phyloP scores from a whole-genome alignment of 352 stramenopile species.

The Globisporangium canariense region DNA sequence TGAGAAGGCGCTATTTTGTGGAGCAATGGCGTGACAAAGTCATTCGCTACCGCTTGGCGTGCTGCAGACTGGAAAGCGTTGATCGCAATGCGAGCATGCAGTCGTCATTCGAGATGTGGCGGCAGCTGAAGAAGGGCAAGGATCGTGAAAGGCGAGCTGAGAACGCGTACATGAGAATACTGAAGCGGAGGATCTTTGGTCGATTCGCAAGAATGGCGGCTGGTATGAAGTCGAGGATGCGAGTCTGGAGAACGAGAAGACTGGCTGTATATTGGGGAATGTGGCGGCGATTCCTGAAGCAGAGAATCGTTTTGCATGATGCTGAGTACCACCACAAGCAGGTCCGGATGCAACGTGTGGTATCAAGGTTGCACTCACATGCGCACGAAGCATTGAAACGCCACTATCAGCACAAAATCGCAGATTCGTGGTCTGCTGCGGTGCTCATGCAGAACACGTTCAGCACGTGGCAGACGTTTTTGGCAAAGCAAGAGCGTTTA shows the following conservation, averaged over 20 bases:
- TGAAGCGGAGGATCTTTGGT: conserved; percentile 3
- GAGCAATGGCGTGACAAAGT: neutral
- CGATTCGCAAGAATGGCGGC: neutral
- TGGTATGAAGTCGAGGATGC: neutral
- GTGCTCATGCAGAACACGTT: neutral
- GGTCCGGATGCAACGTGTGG: neutral
- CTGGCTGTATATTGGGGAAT: neutral
- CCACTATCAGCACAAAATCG: neutral
- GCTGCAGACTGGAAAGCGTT: neutral
- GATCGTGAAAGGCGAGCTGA: neutral
- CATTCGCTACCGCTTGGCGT: neutral
- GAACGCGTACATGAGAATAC: neutral
- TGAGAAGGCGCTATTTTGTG: conserved; percentile 5
- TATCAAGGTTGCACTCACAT: neutral
- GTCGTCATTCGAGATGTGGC: neutral
- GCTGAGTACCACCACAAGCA: neutral
- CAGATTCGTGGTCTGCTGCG: conserved; percentile 1
- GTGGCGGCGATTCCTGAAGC: conserved; percentile 5
- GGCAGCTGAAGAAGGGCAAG: neutral
- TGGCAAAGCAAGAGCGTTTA: neutral
- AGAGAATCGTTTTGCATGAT: neutral
- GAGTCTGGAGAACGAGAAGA: neutral
- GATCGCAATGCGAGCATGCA: neutral
- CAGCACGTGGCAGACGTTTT: neutral
- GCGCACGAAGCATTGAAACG: neutral